These are phyloP conservation scores for Venustampulla echinocandica DNA, from an alignment of 495 filamentous ascomycete genomes.

Conservation along the genomic window DNA sequence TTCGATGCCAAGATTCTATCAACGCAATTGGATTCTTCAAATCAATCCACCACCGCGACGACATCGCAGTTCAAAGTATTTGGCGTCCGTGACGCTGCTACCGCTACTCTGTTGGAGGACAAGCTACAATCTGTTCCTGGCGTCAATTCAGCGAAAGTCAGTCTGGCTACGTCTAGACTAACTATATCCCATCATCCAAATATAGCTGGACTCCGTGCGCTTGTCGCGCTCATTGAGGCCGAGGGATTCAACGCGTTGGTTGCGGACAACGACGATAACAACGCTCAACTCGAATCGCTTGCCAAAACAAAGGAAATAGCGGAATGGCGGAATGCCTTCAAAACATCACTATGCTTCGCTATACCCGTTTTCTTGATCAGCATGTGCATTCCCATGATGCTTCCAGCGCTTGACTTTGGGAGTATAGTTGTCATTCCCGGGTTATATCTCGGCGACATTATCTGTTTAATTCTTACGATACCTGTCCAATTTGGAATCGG, in stretches of 20 bases:
- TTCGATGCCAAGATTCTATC: conserved; percentile 83
- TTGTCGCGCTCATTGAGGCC: conserved; percentile 76
- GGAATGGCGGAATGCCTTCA: conserved; percentile 79
- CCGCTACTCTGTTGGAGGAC: conserved; percentile 64
- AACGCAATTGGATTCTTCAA: conserved; percentile 37
- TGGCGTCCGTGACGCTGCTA: conserved; percentile 60
- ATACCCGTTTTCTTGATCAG: conserved; percentile 86
- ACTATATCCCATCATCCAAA: conserved; percentile 61
- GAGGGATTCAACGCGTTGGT: conserved; percentile 80
- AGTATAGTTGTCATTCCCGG: conserved; percentile 55
- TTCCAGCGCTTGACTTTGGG: conserved; percentile 67
- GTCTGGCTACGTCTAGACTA: conserved; percentile 57
- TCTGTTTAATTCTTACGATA: conserved; percentile 75
- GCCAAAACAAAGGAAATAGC: conserved; percentile 94
- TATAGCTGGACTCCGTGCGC: conserved; percentile 64
- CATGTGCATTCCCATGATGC: conserved; percentile 80
- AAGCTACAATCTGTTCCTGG: conserved; percentile 57
- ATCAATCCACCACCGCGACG: conserved; percentile 38
- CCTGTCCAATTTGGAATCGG: conserved; percentile 97
- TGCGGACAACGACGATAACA: conserved; percentile 88
- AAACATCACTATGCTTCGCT: conserved; percentile 66
- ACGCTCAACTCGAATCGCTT: conserved; percentile 90
- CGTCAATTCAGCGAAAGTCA: conserved; percentile 62
- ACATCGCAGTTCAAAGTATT: conserved; percentile 73
- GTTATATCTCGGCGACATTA: conserved; percentile 76